Base-by-base conservation (phyloP, 1,139 yeast species). In the Blastobotrys illinoisensis region DNA sequence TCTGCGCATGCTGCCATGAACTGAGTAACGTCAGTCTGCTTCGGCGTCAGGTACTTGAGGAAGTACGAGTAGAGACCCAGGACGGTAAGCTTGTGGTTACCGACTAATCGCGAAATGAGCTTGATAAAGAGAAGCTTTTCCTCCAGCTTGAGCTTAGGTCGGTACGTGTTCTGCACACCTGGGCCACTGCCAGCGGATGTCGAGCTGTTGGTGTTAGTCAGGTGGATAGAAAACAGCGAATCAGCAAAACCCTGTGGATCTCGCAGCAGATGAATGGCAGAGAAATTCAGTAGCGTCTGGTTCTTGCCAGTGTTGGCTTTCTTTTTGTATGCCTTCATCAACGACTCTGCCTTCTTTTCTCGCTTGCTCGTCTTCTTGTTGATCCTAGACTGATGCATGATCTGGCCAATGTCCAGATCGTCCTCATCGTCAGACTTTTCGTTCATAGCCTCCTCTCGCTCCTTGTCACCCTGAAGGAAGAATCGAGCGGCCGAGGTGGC, bases 241-340 rank as follows among this genome's bases (percentile, higher is more conserved):
- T 93, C 99, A 5, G 98, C 97, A 73, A 93, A 93, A 5, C 97
- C 97, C 71, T 95, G 99, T 11, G 99, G 99, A 68, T 93, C 99
- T 69, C 97, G 82, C 54, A 93, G 77, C 57, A 93, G 74, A 71
- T 93, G 99, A 54, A 95, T 85, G 46, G 99, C 99, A 48, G 95
- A 85, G 72, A 93, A 95, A 69, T 95, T 95, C 64, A 93, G 78
- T 64, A 83, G 88, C 0, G 88, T 82, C 19, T 68, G 71, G 26
- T 68, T 70, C 9, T 75, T 78, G 61, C 76, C 77, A 20, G 64
- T 64, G 46, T 67, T 66, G 48, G 66, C 68, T 71, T 86, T 86
- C 71, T 82, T 82, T 71, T 87, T 86, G 59, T 86, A 70, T 2
- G 79, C 69, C 66, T 86, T 86, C 46, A 83, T 79, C 1, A 95